Evolutionary conservation across 148 eudicot species (phyloP), one percentile per base, ranked within the genome.

Genomic region (Oxyria digyna): DNA sequence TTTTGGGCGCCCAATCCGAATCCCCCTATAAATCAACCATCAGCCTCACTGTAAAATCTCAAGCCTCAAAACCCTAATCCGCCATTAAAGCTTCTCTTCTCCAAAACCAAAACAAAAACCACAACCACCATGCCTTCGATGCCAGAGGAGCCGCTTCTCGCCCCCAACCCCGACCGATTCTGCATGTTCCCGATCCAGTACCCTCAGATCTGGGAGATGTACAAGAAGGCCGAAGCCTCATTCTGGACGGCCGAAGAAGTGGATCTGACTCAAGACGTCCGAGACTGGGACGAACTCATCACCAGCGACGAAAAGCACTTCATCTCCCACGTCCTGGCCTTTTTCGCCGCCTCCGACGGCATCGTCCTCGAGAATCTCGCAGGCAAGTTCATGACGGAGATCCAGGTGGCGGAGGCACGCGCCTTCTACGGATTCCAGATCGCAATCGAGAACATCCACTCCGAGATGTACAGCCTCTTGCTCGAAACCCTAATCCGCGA

Each of bases 281-380:
- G 76, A 14, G 85, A 88, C 54, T 88, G 89, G 94, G 89, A 74
- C 10, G 55, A 80, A 5, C 8, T 57, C 21, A 75, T 91, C 0
- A 79, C 91, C 10, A 0, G 66, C 62, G 97, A 74, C 55, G 97
- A 91, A 68, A 74, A 72, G 13, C 96, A 89, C 72, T 91, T 91
- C 84, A 80, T 91, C 79, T 78, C 83, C 15, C 96, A 91, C 42
- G 89, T 91, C 24, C 93, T 91, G 15, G 97, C 97, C 70, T 91
- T 91, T 78, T 88, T 88, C 40, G 94, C 94, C 23, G 94, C 94
- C 9, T 88, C 94, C 0, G 94, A 88, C 48, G 94, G 94, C 10
- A 88, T 88, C 67, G 94, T 88, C 6, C 77, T 85, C 17, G 94
- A 88, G 40, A 88, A 88, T 6, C 85, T 88, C 68, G 94, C 89